phyloP scores from a whole-genome alignment of 2,329 filamentous ascomycete species.

The Raffaelea ambrosiae region DNA sequence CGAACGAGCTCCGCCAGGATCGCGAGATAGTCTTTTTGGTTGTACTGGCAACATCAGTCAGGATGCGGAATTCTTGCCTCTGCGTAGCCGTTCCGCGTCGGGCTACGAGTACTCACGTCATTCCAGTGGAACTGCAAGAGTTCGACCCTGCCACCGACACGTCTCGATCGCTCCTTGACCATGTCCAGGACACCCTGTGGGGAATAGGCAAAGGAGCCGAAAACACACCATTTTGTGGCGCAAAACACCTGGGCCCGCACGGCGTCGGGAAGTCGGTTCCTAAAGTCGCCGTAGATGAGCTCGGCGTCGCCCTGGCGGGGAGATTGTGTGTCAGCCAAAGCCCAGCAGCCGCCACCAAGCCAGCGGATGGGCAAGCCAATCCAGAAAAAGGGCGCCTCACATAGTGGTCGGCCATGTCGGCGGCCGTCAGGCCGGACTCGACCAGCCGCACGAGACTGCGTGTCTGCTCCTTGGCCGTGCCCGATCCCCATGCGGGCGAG shows the following conservation, averaged over 20 bases:
- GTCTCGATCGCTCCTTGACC: conserved; percentile 22
- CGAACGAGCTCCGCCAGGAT: conserved; percentile 22
- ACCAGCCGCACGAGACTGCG: conserved; percentile 17
- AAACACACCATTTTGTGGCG: conserved; percentile 27
- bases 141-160: conserved; percentile 23
- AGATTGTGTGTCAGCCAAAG: background rate
- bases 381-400: too few species aligned
- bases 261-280: conserved; percentile 16
- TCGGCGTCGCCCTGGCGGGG: conserved; percentile 24
- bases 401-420: conserved; percentile 29
- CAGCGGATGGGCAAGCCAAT: too few species aligned
- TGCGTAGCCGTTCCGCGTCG: background rate
- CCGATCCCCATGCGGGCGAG: conserved; percentile 21
- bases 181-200: conserved; percentile 18
- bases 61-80: too few species aligned
- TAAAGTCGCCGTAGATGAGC: conserved; percentile 23
- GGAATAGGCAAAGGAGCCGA: conserved; percentile 15
- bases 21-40: conserved; percentile 23
- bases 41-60: too few species aligned
- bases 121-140: conserved; percentile 28
- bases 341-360: background rate
- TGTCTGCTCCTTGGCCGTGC: conserved; percentile 17
- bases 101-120: conserved; percentile 16
- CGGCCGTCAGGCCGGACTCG: conserved; percentile 17
- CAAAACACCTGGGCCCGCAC: conserved; percentile 18